phyloP scores from a whole-genome alignment of 331 rosid species.

The Cydonia oblonga region DNA sequence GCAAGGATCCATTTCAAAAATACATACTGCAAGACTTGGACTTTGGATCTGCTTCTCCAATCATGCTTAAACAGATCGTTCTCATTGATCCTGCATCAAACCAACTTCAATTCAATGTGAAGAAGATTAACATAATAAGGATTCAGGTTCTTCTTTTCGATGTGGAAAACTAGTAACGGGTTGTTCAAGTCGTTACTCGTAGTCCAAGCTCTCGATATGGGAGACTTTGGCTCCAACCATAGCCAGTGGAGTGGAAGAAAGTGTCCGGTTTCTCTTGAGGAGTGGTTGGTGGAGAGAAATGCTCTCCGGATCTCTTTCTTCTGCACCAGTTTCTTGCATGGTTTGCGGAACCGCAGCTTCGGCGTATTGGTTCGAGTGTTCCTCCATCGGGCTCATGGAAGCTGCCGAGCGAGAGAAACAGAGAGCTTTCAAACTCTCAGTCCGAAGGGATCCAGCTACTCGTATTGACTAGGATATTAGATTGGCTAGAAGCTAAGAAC shows the following conservation, averaged over 20 bases:
- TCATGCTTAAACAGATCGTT: conserved; percentile 85
- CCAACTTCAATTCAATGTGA: background rate
- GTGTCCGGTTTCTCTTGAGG: conserved; percentile 55
- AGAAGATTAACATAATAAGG: background rate
- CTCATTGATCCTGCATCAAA: conserved; percentile 73
- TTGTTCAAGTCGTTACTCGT: conserved; percentile 36
- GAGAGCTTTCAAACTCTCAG: background rate
- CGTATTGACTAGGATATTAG: background rate
- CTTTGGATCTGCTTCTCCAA: conserved; percentile 81
- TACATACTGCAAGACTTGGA: conserved; percentile 66
- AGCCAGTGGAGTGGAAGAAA: conserved; percentile 70
- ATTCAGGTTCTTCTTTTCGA: background rate
- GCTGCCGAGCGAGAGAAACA: background rate
- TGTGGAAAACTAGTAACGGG: background rate
- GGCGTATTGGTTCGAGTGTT: conserved; percentile 10
- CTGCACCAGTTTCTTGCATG: conserved; percentile 33
- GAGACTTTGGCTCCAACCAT: conserved; percentile 75
- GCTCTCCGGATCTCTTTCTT: conserved; percentile 66
- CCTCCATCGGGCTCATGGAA: conserved; percentile 33
- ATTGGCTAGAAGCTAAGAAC: background rate
- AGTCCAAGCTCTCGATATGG: conserved; percentile 76
- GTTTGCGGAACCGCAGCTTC: conserved; percentile 14
- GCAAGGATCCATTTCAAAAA: conserved; percentile 70
- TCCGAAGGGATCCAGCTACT: background rate
- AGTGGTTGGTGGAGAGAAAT: conserved; percentile 43